Evolutionary conservation across 257 asterid species (phyloP), one percentile per base, ranked within the genome.

Genomic region (Agastache rugosa): DNA sequence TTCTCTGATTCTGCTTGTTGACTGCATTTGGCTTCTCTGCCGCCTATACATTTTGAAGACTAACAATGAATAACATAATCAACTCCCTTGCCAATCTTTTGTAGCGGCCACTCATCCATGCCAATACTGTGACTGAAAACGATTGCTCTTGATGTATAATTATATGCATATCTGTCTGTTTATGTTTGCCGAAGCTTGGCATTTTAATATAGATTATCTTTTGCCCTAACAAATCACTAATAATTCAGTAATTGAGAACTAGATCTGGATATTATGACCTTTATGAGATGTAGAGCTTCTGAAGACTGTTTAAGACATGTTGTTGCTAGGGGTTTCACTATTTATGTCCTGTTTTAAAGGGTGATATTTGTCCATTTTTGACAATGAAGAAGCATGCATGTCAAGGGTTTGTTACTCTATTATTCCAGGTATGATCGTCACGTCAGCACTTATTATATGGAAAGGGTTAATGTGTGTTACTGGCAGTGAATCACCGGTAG

Each of bases 401-500:
- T 63, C 10, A n/a, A 72, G 50, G 61, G 35, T 73, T 31, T 44
- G 20, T 74, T 60, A 63, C 12, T 56, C 10, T 23, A 74, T 15
- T 56, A 58, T 74, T 75, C 60, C 93, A 95, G 98, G 99, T 79
- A 83, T 95, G 98, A 92, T 95, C 15, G 98, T 95, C 20, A 92
- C 99, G 2, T 95, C 99, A 25, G 99, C 99, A 22, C 90, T 92
- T 77, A 92, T 95, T 72, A 92, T 95, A 88, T 95, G 99, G 98
- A 95, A 95, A 90, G 97, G 96, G 5, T 78, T 92, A 80, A 90
- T 95, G 98, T 95, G 98, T 76, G 37, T 89, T 69, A 95, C 98
- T 56, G 98, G 99, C 15, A 95, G 99, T 44, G 98, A 95, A 79
- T 95, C 99, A 10, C 99, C 99, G 35, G 99, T 95, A 41, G 99